Evolutionary conservation across 2,329 filamentous ascomycete genomes (phyloP), one percentile per base, ranked within the genome.

Genomic region (Phyllosticta citrichinensis): DNA sequence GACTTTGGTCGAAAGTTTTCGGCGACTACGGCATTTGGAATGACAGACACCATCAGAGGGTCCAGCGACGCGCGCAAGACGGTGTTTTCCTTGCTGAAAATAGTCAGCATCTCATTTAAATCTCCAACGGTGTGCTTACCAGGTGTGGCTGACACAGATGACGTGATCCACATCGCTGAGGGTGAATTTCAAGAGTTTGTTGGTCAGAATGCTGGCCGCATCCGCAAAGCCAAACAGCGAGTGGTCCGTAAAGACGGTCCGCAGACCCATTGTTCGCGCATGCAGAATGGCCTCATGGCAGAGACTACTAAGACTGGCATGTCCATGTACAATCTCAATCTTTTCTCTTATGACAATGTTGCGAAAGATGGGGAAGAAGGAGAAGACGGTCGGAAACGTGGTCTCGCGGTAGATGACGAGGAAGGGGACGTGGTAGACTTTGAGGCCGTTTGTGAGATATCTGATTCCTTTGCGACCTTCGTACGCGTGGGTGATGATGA

Each of bases 281-380:
- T 99, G 94, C 10, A 99, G 77, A 62, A 99, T 95, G 10, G 89
- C 94, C 75, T 99, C 94, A 70, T 96, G 89, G 71, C 93, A 97
- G 57, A 99, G 81, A 71, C 87, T 96, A 74, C 91, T 97, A 64
- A 99, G 80, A 71, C 91, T 96, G 33, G 84, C 93, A 78, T 99
- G 94, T n/a, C 93, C 94, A 72, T 99, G 94, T 0, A 99, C 92
- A 68, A 99, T 99, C 73, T 97, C 88, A 67, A 99, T 97, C 63
- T 87, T 84, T 75, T 99, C 94, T 54, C 94, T 86, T 63, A 99
- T 88, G 64, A 97, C 84, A 68, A 99, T 97, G 68, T 97, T 96
- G 62, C 94, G 87, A 69, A 99, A 92, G n/a, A 97, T 86, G 10
- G 95, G 94, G 68, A 99, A 99, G 78, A 96, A 97, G 30, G 93